Percentiles rank a stretch among this genome's conserved stretches.
These are phyloP conservation scores for Haematococcus sp. DNA, from an alignment of 139 green algal species.

Conservation along the genomic window DNA sequence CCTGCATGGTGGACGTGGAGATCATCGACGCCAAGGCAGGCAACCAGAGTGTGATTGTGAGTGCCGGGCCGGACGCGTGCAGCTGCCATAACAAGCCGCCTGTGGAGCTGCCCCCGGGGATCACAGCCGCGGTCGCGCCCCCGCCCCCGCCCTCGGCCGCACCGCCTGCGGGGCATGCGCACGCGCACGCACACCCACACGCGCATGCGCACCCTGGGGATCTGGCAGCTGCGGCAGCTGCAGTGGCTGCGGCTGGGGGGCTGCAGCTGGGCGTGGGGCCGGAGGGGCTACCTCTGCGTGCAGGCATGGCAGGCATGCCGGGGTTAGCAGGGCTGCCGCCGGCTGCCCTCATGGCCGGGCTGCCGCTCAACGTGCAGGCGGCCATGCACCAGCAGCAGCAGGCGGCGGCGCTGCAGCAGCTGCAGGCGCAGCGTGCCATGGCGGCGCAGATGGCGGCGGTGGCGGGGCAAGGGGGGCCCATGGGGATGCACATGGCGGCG, in stretches of 20 bases:
- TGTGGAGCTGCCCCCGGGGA: too few species aligned
- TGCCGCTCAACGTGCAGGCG: too few species aligned
- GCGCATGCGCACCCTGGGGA: background rate
- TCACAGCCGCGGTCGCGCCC: too few species aligned
- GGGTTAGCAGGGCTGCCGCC: too few species aligned
- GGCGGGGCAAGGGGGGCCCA: background rate
- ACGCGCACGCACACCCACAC: background rate
- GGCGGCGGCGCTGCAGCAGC: background rate
- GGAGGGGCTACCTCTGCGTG: too few species aligned
- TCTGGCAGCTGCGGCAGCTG: background rate
- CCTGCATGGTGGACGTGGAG: conserved; percentile 90
- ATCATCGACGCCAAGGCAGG: conserved; percentile 89
- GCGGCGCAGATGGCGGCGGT: background rate
- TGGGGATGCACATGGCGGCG: background rate
- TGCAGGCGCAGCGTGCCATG: background rate
- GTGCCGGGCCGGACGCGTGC: conserved; percentile 67
- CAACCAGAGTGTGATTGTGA: conserved; percentile 72
- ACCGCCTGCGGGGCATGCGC: too few species aligned
- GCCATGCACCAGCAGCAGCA: too few species aligned
- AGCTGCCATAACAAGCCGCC: conserved; percentile 40
- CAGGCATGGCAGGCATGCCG: too few species aligned
- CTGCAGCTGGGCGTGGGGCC: too few species aligned
- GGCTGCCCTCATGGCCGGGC: too few species aligned
- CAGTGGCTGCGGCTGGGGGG: background rate
- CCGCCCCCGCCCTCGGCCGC: too few species aligned